Base-by-base conservation (phyloP, 768 basidiomycete species). In the Podaxis carcinomalis region DNA sequence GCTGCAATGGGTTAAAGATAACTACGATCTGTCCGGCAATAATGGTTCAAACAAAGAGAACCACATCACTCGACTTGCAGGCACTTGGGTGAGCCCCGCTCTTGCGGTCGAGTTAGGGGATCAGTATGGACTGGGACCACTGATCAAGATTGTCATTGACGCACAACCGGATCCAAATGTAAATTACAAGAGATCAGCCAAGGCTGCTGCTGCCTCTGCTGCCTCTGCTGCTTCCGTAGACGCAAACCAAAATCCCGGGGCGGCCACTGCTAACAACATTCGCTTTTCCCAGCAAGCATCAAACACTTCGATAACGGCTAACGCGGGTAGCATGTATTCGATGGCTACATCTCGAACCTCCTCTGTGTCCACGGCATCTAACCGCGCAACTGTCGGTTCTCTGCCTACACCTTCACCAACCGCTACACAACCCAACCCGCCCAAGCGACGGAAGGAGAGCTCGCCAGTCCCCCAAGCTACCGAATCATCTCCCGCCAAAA, bases 1-100 rank as follows among this genome's bases (percentile, higher is more conserved):
- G 72, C 79, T 90, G 44, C 80, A 84, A 44, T 96, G 92, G 92
- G 88, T 95, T 62, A 90, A 89, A 69, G 85, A 87, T 19, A 82
- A 76, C 67, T 91, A 83, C 74, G 92, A 96, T 70, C 82, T 88
- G 59, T 63, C 81, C 2, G 88, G 89, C 21, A 89, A 91, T 68
- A 96, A 96, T 70, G 84, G 90, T 59, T 82, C 87, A 10, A 75
- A 80, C 2, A 82, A 82, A 59, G 86, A 87, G 32, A 73, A 79
- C 6, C 66, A 71, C 52, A 79, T 85, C 68, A 84, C 90, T 56
- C 83, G 93, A 64, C 86, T 98, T 58, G 95, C 95, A 2, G 95
- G 95, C 13, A 90, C 87, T 32, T 98, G 95, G 95, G 86, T 93
- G 62, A 79, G 81, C 59, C 78, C 87, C 32, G 69, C 80, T 5